Conservation (phyloP, 2,329 filamentous ascomycete species). For the Xylaria arbuscula region DNA sequence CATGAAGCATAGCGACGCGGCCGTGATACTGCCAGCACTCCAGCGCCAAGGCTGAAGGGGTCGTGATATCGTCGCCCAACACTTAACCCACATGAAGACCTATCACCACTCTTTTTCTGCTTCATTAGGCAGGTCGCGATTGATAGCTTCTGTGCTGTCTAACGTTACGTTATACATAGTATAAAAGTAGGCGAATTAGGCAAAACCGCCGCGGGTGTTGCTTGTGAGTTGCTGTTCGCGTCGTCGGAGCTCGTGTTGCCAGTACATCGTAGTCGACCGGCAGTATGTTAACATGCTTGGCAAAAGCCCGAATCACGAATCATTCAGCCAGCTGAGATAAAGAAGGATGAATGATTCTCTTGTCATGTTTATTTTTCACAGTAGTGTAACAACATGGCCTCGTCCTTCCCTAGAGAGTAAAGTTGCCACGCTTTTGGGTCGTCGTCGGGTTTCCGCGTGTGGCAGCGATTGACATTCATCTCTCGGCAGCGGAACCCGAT, state of each 20-base stretch:
- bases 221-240: neutral
- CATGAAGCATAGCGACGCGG: neutral
- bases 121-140: constrained; percentile 25
- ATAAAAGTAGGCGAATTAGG: constrained; percentile 1
- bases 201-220: neutral
- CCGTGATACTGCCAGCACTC: neutral
- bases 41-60: constrained; percentile 1
- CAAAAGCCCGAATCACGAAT: constrained; percentile 4
- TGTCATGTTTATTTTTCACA: neutral
- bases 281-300: constrained; percentile 15
- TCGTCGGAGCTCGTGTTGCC: constrained; percentile 6
- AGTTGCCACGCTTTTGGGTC: constrained; percentile 10
- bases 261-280: constrained; percentile 8
- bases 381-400: neutral
- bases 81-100: neutral
- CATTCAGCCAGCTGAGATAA: constrained; percentile 16
- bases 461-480: constrained; percentile 32
- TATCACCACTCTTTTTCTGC: constrained; percentile 1
- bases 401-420: constrained; percentile 33
- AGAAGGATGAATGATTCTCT: constrained; percentile 5
- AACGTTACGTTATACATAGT: neutral
- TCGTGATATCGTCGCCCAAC: neutral
- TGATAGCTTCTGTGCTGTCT: neutral
- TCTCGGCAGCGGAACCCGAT: constrained; percentile 9
- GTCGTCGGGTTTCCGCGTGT: constrained; percentile 26